Percentiles rank a stretch among this genome's conserved stretches.
phyloP scores from a whole-genome alignment of 2,329 filamentous ascomycete genomes.

The Aspergillus ruber region DNA sequence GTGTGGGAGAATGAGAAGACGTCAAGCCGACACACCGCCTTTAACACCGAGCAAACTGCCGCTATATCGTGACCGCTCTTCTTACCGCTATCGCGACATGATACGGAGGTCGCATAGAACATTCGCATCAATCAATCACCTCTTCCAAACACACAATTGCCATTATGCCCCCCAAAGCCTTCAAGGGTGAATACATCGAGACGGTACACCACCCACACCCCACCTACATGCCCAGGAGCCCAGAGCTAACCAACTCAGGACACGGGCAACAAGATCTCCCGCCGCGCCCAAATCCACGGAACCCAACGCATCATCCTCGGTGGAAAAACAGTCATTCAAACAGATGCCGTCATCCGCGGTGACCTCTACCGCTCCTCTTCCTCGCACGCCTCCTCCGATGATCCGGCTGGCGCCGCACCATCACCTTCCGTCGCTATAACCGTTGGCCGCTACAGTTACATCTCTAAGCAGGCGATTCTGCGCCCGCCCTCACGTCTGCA shows the following conservation, averaged over 20 bases:
- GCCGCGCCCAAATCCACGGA: conserved; percentile 83
- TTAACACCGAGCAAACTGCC: neutral
- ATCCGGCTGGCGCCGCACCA: conserved; percentile 30
- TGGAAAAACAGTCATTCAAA: conserved; percentile 91
- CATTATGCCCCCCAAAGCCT: conserved; percentile 66
- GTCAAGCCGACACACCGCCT: neutral
- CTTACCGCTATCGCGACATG: neutral
- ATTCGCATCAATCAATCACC: neutral
- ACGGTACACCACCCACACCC: conserved; percentile 55
- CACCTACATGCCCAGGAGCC: neutral
- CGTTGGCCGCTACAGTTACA: conserved; percentile 86
- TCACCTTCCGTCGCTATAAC: conserved; percentile 55
- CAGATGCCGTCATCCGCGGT: conserved; percentile 87
- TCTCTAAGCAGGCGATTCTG: conserved; percentile 70
- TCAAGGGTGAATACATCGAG: conserved; percentile 92
- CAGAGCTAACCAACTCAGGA: conserved; percentile 52
- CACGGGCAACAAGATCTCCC: conserved; percentile 96
- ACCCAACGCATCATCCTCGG: conserved; percentile 97
- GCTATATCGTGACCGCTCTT: neutral
- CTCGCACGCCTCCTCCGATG: conserved; percentile 17
- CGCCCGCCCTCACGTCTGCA: conserved; percentile 78
- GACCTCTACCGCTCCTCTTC: conserved; percentile 61
- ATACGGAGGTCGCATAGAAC: neutral
- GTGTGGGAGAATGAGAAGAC: too few relatives aligned
- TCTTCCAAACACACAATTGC: neutral